phyloP scores from a whole-genome alignment of 768 basidiomycete genomes.

The Kwoniella sp. region DNA sequence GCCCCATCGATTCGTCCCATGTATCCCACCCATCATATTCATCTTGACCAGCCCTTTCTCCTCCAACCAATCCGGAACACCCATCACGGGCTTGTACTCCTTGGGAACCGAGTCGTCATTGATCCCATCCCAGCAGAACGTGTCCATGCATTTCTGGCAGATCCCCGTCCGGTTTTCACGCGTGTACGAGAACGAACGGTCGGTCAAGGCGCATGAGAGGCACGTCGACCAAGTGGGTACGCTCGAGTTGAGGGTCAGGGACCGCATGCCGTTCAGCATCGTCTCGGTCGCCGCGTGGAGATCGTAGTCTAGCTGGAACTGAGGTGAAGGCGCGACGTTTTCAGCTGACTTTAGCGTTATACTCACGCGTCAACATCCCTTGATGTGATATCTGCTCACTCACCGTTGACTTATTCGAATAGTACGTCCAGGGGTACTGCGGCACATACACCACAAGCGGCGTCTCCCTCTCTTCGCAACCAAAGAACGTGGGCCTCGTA shows the following conservation, averaged over 20 bases:
- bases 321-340: background rate
- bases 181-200: constrained; percentile 56
- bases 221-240: constrained; percentile 68
- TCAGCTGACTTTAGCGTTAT: background rate
- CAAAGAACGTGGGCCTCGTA: constrained; percentile 47
- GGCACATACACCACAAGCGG: constrained; percentile 76
- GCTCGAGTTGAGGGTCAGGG: constrained; percentile 60
- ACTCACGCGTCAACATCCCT: too few relatives aligned
- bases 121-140: constrained; percentile 51
- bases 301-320: constrained; percentile 66
- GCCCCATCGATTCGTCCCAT: constrained; percentile 9
- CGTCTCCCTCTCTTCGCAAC: constrained; percentile 59
- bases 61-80: constrained; percentile 40
- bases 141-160: constrained; percentile 50
- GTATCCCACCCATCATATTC: background rate
- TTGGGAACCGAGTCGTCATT: constrained; percentile 42
- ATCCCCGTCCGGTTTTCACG: constrained; percentile 32
- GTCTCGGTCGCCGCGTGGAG: constrained; percentile 63
- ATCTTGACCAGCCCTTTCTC: constrained; percentile 17
- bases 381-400: constrained; percentile 10
- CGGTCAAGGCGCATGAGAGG: constrained; percentile 70
- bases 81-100: constrained; percentile 49
- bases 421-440: constrained; percentile 62
- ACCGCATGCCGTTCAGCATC: constrained; percentile 65
- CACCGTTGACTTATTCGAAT: constrained; percentile 48